phyloP scores from a whole-genome alignment of 805 yeast genomes.

The Cyberlindnera mississippiensis region DNA sequence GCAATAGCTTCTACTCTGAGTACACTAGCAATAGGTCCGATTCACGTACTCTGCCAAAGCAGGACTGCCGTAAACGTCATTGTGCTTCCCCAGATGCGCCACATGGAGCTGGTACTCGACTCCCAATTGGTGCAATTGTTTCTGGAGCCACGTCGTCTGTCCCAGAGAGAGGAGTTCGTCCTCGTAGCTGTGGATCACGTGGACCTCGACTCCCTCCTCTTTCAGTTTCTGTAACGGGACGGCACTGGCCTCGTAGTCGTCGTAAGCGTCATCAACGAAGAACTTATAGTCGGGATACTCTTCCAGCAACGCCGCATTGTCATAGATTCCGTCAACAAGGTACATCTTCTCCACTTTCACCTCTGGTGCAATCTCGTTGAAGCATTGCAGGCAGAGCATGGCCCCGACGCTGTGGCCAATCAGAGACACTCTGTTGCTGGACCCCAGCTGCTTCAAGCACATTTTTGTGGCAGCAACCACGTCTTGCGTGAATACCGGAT shows the following conservation, averaged over 20 bases:
- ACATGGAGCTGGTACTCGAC: slow-evolving; percentile 23
- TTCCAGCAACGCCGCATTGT: slow-evolving; percentile 42
- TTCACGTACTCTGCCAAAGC: slow-evolving; percentile 34
- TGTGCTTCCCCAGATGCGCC: slow-evolving; percentile 56
- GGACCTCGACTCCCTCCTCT: slow-evolving; percentile 23
- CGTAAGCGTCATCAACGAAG: slow-evolving; percentile 60
- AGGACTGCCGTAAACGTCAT: slow-evolving; percentile 52
- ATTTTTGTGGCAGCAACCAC: slow-evolving; percentile 36
- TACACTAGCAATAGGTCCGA: slow-evolving; percentile 10
- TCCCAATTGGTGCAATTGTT: slow-evolving; percentile 29
- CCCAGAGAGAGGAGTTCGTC: slow-evolving; percentile 61
- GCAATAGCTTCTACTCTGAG: no score
- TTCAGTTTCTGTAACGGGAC: slow-evolving; percentile 5
- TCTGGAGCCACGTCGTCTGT: slow-evolving; percentile 43
- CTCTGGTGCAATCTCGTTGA: slow-evolving; percentile 1
- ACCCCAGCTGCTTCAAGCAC: slow-evolving; percentile 7
- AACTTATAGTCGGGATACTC: slow-evolving; percentile 59
- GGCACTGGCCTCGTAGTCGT: slow-evolving; percentile 22
- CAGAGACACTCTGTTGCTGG: slow-evolving; percentile 28
- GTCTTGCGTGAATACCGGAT: slow-evolving; percentile 62
- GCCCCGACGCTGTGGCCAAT: slow-evolving; percentile 87
- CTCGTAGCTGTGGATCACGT: slow-evolving; percentile 53
- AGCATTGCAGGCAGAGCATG: slow-evolving; percentile 31
- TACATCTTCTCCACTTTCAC: slow-evolving; percentile 27
- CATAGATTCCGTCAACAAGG: slow-evolving; percentile 70